Evolutionary conservation across 2,329 filamentous ascomycete species (phyloP).

Genomic region (Daldinia sp.): DNA sequence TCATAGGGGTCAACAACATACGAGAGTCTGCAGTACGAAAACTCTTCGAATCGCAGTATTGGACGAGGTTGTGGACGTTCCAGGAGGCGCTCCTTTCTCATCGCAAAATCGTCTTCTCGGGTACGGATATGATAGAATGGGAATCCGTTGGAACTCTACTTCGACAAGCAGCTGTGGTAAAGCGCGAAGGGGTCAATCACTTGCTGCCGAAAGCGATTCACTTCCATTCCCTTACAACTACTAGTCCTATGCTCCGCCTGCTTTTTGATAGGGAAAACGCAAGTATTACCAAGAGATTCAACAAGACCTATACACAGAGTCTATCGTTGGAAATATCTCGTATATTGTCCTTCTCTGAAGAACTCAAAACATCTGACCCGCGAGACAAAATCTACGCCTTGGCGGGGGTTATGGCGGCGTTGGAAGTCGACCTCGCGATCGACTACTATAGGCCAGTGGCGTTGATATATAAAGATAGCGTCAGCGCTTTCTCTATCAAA

Average conservation of each 20-base stretch:
- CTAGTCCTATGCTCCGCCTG: conserved; percentile 7
- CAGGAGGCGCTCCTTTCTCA: conserved; percentile 10
- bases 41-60: conserved; percentile 9
- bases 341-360: conserved; percentile 4
- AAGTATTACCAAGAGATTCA: not conserved
- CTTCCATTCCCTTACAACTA: conserved; percentile 8
- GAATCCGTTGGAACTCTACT: not conserved
- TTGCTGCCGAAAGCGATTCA: conserved; percentile 6
- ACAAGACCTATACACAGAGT: not conserved
- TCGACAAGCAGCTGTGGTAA: conserved; percentile 6
- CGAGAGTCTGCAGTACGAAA: conserved; percentile 3
- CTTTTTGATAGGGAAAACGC: not conserved
- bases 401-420: not conserved
- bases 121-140: conserved; percentile 12
- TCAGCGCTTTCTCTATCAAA: not conserved
- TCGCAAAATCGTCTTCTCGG: conserved; percentile 6
- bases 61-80: conserved; percentile 12
- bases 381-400: conserved; percentile 12
- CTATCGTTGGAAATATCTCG: conserved; percentile 6
- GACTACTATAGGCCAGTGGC: conserved; percentile 1
- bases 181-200: not conserved
- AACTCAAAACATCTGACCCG: conserved; percentile 3
- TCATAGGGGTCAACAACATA: not conserved
- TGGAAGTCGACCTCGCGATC: not conserved
- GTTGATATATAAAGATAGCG: not conserved